A percentile compares a stretch with the other conserved stretches of the same genome.
phyloP scores from a whole-genome alignment of 768 basidiomycete species.

The Ramaria sp. region DNA sequence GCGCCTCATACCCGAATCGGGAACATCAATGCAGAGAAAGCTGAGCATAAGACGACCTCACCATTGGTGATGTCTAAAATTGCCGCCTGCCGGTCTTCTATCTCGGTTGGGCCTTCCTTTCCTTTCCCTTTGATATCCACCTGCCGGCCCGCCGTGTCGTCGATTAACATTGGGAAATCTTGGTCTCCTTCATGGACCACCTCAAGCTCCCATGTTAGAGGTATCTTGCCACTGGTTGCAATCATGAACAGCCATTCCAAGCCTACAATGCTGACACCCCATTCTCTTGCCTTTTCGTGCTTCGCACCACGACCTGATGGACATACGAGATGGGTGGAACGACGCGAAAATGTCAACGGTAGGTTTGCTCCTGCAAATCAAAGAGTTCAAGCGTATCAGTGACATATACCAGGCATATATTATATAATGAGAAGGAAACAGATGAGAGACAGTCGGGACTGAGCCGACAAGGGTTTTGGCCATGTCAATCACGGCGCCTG shows the following conservation, averaged over 20 bases:
- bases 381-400: not conserved
- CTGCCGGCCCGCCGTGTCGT: not conserved
- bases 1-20: not conserved
- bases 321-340: slow-evolving; percentile 74
- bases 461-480: not conserved
- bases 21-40: slow-evolving; percentile 1
- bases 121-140: slow-evolving; percentile 25
- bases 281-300: slow-evolving; percentile 67
- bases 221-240: slow-evolving; percentile 40
- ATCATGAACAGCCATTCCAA: slow-evolving; percentile 61
- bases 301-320: slow-evolving; percentile 61
- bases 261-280: slow-evolving; percentile 66
- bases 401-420: not conserved
- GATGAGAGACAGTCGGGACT: slow-evolving; percentile 2
- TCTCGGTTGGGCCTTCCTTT: slow-evolving; percentile 16
- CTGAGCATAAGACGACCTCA: slow-evolving; percentile 13
- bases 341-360: slow-evolving; percentile 49
- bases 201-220: slow-evolving; percentile 23
- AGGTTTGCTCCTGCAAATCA: slow-evolving; percentile 38
- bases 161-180: not conserved
- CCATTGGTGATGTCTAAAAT: slow-evolving; percentile 37
- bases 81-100: slow-evolving; percentile 10
- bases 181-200: slow-evolving; percentile 13
- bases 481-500: not conserved
- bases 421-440: not conserved